A percentile compares a stretch with the other conserved stretches of the same genome.
Conservation (phyloP, 2,329 filamentous ascomycete species). For the Fusarium subglutinans region DNA sequence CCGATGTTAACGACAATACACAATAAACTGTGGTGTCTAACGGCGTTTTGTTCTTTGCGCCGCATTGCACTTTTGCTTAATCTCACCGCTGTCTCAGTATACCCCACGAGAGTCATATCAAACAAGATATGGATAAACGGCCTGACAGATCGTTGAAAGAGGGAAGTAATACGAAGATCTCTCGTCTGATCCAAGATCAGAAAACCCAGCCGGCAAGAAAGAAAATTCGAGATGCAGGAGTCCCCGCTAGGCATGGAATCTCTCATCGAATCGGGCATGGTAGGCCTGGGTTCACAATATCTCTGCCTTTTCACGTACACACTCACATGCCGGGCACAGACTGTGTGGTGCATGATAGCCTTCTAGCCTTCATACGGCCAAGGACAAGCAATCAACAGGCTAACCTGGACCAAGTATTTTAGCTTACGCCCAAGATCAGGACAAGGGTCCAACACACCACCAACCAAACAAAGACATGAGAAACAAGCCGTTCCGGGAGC, state of each 20-base stretch:
- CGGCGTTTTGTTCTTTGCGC: slow-evolving; percentile 11
- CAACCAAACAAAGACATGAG: slow-evolving; percentile 8
- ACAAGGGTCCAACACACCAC: slow-evolving; percentile 32
- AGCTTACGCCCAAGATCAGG: neutral
- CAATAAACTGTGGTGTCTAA: neutral
- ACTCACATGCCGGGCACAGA: slow-evolving; percentile 15
- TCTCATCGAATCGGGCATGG: slow-evolving; percentile 10
- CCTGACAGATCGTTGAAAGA: neutral
- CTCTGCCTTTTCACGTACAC: slow-evolving; percentile 28
- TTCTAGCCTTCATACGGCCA: slow-evolving; percentile 10
- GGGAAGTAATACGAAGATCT: slow-evolving; percentile 13
- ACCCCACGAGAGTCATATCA: slow-evolving; percentile 1
- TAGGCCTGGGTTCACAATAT: slow-evolving; percentile 14
- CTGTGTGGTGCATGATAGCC: slow-evolving; percentile 7
- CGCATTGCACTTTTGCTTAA: neutral
- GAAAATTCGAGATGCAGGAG: neutral
- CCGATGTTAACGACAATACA: neutral
- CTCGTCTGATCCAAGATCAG: neutral
- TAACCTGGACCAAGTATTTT: slow-evolving; percentile 11
- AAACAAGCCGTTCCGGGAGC: slow-evolving; percentile 18
- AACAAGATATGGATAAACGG: neutral
- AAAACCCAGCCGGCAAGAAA: slow-evolving; percentile 1
- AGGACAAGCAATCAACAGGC: neutral
- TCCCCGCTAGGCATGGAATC: neutral
- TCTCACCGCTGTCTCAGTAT: slow-evolving; percentile 19